A percentile compares a stretch with the other conserved stretches of the same genome.
These are phyloP conservation scores for Berberis thunbergii DNA, from an alignment of 164 flowering plant genomes.

Conservation along the genomic window DNA sequence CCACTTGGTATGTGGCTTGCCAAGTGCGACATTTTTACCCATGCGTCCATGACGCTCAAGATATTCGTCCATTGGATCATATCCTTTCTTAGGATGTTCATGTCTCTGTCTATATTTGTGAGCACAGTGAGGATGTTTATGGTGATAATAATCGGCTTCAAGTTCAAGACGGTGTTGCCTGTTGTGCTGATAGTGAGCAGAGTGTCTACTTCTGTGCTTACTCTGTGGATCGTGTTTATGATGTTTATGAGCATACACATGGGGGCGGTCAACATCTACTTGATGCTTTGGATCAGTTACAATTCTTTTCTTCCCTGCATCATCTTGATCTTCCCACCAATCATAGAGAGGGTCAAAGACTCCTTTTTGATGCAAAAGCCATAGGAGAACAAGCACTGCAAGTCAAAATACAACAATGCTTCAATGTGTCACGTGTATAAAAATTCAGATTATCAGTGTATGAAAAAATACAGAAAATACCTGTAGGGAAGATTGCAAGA, in stretches of 20 bases:
- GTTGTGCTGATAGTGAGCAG: slow-evolving; percentile 13
- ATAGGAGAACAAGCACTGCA: slow-evolving; percentile 68
- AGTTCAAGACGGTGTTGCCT: slow-evolving; percentile 22
- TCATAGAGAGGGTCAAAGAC: slow-evolving; percentile 80
- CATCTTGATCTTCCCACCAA: slow-evolving; percentile 77
- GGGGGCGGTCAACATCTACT: slow-evolving; percentile 11
- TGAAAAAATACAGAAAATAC: slow-evolving; percentile 17
- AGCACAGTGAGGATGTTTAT: slow-evolving; percentile 40
- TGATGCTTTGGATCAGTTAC: slow-evolving; percentile 15
- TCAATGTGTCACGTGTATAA: background rate
- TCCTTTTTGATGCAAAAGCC: slow-evolving; percentile 90
- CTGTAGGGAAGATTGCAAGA: slow-evolving; percentile 72
- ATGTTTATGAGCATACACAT: slow-evolving; percentile 21
- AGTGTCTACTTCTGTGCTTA: slow-evolving; percentile 23
- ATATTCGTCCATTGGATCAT: slow-evolving; percentile 16
- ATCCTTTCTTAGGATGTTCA: slow-evolving; percentile 15
- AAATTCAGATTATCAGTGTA: background rate
- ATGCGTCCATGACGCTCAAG: slow-evolving; percentile 21
- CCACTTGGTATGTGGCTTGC: background rate
- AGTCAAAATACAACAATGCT: slow-evolving; percentile 4
- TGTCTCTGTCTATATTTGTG: slow-evolving; percentile 51
- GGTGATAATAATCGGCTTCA: slow-evolving; percentile 23
- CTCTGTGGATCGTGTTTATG: slow-evolving; percentile 25
- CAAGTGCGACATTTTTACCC: slow-evolving; percentile 10
- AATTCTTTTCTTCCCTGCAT: slow-evolving; percentile 12